Percentiles rank a stretch among this genome's conserved stretches.
Conservation (phyloP, 2,329 filamentous ascomycete species). For the Fusarium sp. region DNA sequence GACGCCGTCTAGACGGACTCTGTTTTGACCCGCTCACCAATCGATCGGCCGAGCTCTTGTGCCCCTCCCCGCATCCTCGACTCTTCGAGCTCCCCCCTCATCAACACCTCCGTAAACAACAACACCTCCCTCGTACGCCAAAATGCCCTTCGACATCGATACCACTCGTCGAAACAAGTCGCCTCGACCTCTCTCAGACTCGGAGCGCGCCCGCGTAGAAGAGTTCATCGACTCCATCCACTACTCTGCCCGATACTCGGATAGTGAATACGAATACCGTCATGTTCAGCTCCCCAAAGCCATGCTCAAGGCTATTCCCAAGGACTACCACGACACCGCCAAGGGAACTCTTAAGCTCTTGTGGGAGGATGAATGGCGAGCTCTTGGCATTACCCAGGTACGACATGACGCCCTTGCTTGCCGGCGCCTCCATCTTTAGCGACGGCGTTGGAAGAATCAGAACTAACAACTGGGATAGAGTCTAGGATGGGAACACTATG, state of each 20-base stretch:
- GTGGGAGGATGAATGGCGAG: conserved; percentile 99
- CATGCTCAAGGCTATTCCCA: conserved; percentile 97
- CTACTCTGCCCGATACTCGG: conserved; percentile 96
- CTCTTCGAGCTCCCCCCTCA: conserved; percentile 28
- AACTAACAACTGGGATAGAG: conserved; percentile 71
- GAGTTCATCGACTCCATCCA: conserved; percentile 96
- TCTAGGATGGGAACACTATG: conserved; percentile 98
- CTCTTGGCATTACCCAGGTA: conserved; percentile 96
- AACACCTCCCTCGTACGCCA: conserved; percentile 9
- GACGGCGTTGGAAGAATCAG: background rate
- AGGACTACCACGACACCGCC: conserved; percentile 90
- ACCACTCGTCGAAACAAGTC: conserved; percentile 87
- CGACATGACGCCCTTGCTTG: conserved; percentile 41
- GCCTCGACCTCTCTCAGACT: conserved; percentile 83
- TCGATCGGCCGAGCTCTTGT: conserved; percentile 41
- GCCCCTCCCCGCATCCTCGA: conserved; percentile 42
- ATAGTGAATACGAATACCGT: conserved; percentile 94
- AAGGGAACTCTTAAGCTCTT: conserved; percentile 96
- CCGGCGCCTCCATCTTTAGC: background rate
- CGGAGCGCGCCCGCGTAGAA: conserved; percentile 86
- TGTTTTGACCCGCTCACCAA: conserved; percentile 39
- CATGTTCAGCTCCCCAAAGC: conserved; percentile 98
- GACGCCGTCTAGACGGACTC: conserved; percentile 21
- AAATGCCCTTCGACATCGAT: conserved; percentile 74
- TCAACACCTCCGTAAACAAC: conserved; percentile 18